phyloP scores from a whole-genome alignment of 371 early-diverging fungal genomes.

The Rhizopus delemar region DNA sequence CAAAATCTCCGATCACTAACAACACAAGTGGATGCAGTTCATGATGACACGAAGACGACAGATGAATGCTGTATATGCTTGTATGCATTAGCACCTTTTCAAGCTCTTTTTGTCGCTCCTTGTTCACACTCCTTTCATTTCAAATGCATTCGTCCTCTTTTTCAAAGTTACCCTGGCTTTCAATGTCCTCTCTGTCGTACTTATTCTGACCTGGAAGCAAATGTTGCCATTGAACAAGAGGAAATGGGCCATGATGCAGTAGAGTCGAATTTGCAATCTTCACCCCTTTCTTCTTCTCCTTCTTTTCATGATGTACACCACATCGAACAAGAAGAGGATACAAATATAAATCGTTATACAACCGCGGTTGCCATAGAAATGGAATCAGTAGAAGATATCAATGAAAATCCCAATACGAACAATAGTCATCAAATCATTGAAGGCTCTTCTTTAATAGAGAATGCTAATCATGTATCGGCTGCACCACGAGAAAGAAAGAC shows the following conservation, averaged over 20 bases:
- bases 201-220: slow-evolving; percentile 91
- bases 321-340: too few species aligned
- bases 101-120: slow-evolving; percentile 92
- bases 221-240: slow-evolving; percentile 57
- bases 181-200: slow-evolving; percentile 95
- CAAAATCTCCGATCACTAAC: slow-evolving; percentile 40
- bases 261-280: slow-evolving; percentile 13
- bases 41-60: slow-evolving; percentile 20
- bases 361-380: background rate
- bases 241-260: slow-evolving; percentile 5
- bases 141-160: slow-evolving; percentile 85
- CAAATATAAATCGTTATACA: background rate
- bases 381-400: background rate
- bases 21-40: background rate
- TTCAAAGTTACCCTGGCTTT: slow-evolving; percentile 77
- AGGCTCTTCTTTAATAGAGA: too few species aligned
- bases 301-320: too few species aligned
- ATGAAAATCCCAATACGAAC: too few species aligned
- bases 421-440: too few species aligned
- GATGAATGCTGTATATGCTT: slow-evolving; percentile 97
- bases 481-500: slow-evolving; percentile 16
- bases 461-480: too few species aligned
- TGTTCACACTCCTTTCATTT: slow-evolving; percentile 95
- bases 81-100: slow-evolving; percentile 85
- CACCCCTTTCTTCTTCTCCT: background rate